Evolutionary conservation across 192 early-diverging fungal species (phyloP), one percentile per base, ranked within the genome.

Genomic region (Podila epicladia): DNA sequence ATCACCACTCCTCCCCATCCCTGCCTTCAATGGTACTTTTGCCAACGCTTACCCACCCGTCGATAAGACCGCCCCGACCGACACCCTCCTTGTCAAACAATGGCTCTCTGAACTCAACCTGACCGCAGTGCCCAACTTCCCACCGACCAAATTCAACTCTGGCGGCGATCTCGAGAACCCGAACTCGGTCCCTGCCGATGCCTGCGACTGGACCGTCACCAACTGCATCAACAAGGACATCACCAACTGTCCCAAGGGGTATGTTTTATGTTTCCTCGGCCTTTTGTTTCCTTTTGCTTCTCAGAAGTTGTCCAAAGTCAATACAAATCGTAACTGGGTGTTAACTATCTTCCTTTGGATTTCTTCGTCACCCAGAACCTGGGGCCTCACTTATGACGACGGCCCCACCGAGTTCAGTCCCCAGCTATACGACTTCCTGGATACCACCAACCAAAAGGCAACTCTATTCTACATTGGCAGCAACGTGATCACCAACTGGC

Each of bases 401-500:
- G 85, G 85, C 22, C 85, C 87, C 15, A 85, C 87, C 4, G 33
- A 74, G 41, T 79, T 79, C 63, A 73, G 71, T 22, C 45, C 63
- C 0, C 61, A 83, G 41, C 58, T 88, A 20, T 88, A 88, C 48
- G 87, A 88, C 58, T 83, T 78, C 24, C 65, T 88, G 41, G 85
- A 88, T 45, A 75, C 66, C 17, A 75, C 73, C 2, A 58, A 86
- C 37, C 85, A 84, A 55, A 88, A 88, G 72, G 84, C 84, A 7
- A 88, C 87, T 2, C n/a, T 88, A 13, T 88, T 88, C 38, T 83
- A 84, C 61, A 83, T 88, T 31, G 87, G 87, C 2, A 70, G 71
- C 5, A 82, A 88, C 11, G 78, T 88, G 29, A 28, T 83, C 0
- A 37, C 74, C 41, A 84, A 84, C 69, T 74, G 73, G 29, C 66